Percentiles rank a stretch among this genome's conserved stretches.
phyloP scores from a whole-genome alignment of 768 basidiomycete genomes.

The Imleria badia region DNA sequence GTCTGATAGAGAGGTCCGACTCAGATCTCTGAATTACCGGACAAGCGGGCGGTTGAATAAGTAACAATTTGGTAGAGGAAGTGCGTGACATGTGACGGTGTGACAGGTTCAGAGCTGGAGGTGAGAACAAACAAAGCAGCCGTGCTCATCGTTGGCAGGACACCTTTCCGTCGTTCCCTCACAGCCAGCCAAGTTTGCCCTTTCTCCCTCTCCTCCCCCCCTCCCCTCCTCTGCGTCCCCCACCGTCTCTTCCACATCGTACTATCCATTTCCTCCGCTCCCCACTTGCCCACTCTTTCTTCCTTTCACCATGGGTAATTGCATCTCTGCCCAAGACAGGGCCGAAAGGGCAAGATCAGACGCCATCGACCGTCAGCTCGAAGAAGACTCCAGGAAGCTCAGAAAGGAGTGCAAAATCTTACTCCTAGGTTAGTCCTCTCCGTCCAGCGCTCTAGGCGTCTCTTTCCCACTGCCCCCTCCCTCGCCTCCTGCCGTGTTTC shows the following conservation, averaged over 20 bases:
- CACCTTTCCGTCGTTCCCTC: not conserved
- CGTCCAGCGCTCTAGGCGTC: slow-evolving; percentile 4
- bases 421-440: slow-evolving; percentile 66
- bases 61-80: too few relatives aligned
- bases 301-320: slow-evolving; percentile 59
- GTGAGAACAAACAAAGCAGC: slow-evolving; percentile 32
- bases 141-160: slow-evolving; percentile 11
- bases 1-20: not conserved
- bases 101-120: slow-evolving; percentile 16
- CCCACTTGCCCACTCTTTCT: not conserved
- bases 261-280: not conserved
- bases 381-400: slow-evolving; percentile 80
- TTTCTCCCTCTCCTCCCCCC: too few relatives aligned
- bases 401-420: slow-evolving; percentile 92
- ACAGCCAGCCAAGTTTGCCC: not conserved
- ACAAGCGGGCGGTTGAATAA: too few relatives aligned
- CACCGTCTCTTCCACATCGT: not conserved
- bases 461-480: slow-evolving; percentile 3
- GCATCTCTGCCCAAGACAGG: slow-evolving; percentile 55
- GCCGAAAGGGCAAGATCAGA: slow-evolving; percentile 64
- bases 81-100: slow-evolving; percentile 19
- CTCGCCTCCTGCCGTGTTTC: not conserved
- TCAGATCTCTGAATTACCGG: too few relatives aligned
- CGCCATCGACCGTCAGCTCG: slow-evolving; percentile 78
- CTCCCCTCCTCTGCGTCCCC: not conserved